Percentiles rank a stretch among this genome's conserved stretches.
These are phyloP conservation scores for Strobilomyces dryophilus DNA, from an alignment of 768 basidiomycete genomes.

Conservation along the genomic window DNA sequence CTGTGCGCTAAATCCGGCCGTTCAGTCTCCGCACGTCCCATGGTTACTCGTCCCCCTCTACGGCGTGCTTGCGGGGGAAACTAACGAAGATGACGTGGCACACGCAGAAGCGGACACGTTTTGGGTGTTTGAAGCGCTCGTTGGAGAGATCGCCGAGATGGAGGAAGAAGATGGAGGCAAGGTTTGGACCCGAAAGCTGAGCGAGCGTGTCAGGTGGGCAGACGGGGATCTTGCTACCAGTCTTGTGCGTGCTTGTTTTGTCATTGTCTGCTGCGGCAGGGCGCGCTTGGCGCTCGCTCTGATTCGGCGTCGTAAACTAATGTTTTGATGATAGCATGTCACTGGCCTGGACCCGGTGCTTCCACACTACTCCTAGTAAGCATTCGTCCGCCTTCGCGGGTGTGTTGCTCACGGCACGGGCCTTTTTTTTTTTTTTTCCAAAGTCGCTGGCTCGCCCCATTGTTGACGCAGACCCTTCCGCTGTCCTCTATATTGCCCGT, in stretches of 20 bases:
- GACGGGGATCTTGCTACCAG: conserved; percentile 58
- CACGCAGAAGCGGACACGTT: conserved; percentile 80
- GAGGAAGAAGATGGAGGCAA: conserved; percentile 62
- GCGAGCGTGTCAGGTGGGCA: conserved; percentile 56
- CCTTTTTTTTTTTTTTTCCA: conserved; percentile 1
- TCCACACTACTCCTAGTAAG: conserved; percentile 81
- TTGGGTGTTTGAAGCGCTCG: conserved; percentile 74
- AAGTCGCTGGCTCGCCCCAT: conserved; percentile 74
- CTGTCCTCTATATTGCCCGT: conserved; percentile 51
- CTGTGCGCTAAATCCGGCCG: conserved; percentile 65
- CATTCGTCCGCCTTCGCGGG: not conserved
- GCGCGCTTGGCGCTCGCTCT: not conserved
- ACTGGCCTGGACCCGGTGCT: conserved; percentile 66
- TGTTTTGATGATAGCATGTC: conserved; percentile 38
- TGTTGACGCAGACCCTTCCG: conserved; percentile 73
- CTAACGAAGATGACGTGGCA: conserved; percentile 53
- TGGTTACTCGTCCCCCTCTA: conserved; percentile 70
- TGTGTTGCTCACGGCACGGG: not conserved
- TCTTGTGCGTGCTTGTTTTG: conserved; percentile 40
- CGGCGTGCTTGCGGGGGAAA: conserved; percentile 55
- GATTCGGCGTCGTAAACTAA: not conserved
- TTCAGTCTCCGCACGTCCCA: conserved; percentile 62
- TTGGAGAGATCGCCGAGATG: conserved; percentile 71
- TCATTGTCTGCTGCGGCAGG: not conserved
- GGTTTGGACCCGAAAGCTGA: conserved; percentile 60